Percentiles rank a stretch among this genome's conserved stretches.
phyloP scores from a whole-genome alignment of 2,329 filamentous ascomycete genomes.

The Epichloe bromicola region DNA sequence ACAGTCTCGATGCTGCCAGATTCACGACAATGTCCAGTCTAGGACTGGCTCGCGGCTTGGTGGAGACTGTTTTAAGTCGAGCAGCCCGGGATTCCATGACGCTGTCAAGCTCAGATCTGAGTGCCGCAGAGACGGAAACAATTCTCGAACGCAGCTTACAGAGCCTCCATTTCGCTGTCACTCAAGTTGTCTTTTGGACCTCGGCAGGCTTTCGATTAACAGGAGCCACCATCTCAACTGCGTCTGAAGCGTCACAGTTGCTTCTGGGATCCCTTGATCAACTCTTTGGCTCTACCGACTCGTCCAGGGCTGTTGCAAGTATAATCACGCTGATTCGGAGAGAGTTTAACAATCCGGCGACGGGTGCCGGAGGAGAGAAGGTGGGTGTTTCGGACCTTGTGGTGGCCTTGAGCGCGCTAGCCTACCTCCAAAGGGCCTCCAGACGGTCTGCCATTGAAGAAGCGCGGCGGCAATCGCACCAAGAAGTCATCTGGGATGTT shows the following conservation, averaged over 20 bases:
- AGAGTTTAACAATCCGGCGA: slow-evolving; percentile 51
- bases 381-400: slow-evolving; percentile 50
- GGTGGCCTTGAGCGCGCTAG: slow-evolving; percentile 45
- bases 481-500: slow-evolving; percentile 53
- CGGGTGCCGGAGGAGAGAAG: slow-evolving; percentile 43
- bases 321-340: slow-evolving; percentile 51
- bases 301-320: slow-evolving; percentile 52
- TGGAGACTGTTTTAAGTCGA: slow-evolving; percentile 40
- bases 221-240: slow-evolving; percentile 38
- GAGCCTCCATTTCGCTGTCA: slow-evolving; percentile 43
- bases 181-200: slow-evolving; percentile 47
- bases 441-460: slow-evolving; percentile 38
- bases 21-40: slow-evolving; percentile 44
- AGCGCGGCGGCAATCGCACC: slow-evolving; percentile 29
- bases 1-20: slow-evolving; percentile 39
- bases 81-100: slow-evolving; percentile 37
- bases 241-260: slow-evolving; percentile 44
- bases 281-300: slow-evolving; percentile 56
- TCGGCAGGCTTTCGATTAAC: slow-evolving; percentile 47
- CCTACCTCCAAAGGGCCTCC: slow-evolving; percentile 47
- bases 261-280: slow-evolving; percentile 48
- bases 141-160: slow-evolving; percentile 44
- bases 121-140: slow-evolving; percentile 39
- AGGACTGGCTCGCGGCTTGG: slow-evolving; percentile 39
- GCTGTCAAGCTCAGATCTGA: slow-evolving; percentile 32